These are phyloP conservation scores for Pholiota microspora DNA, from an alignment of 768 basidiomycete species.

Conservation along the genomic window DNA sequence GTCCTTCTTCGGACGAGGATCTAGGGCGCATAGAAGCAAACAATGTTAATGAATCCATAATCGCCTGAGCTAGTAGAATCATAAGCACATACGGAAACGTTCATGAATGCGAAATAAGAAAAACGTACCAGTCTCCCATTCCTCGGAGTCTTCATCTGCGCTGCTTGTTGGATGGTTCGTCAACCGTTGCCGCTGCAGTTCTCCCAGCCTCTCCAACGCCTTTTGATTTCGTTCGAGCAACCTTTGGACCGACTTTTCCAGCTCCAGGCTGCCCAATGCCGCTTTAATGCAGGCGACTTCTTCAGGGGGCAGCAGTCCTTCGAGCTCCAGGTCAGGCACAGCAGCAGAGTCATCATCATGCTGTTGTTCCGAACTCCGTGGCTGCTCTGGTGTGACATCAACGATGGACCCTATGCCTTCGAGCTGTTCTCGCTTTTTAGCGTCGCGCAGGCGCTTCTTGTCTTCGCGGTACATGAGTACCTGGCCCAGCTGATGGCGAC, in stretches of 20 bases:
- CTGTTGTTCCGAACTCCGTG: slow-evolving; percentile 10
- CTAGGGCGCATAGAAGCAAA: slow-evolving; percentile 74
- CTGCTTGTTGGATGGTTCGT: slow-evolving; percentile 40
- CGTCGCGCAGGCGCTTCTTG: slow-evolving; percentile 31
- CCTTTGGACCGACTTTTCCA: slow-evolving; percentile 69
- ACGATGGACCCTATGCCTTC: slow-evolving; percentile 25
- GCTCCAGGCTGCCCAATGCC: slow-evolving; percentile 56
- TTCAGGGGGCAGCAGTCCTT: slow-evolving; percentile 54
- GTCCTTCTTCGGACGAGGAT: slow-evolving; percentile 31
- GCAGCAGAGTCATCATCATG: slow-evolving; percentile 22
- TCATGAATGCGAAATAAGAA: slow-evolving; percentile 5
- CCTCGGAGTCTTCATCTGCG: slow-evolving; percentile 70
- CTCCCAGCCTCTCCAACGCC: slow-evolving; percentile 63
- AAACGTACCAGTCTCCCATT: slow-evolving; percentile 75
- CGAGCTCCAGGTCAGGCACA: slow-evolving; percentile 39
- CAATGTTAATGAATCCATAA: slow-evolving; percentile 65
- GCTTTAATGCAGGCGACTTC: slow-evolving; percentile 57
- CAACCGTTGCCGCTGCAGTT: slow-evolving; percentile 61
- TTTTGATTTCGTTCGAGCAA: slow-evolving; percentile 62
- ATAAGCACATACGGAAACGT: slow-evolving; percentile 10
- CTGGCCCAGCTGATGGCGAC: slow-evolving; percentile 58
- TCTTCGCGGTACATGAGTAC: slow-evolving; percentile 51
- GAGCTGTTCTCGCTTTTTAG: slow-evolving; percentile 24
- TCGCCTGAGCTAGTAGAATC: slow-evolving; percentile 58
- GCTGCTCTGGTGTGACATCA: slow-evolving; percentile 23